Percentiles rank a stretch among this genome's conserved stretches.
phyloP scores from a whole-genome alignment of 208 protist species.

The Acanthamoeba sp. region DNA sequence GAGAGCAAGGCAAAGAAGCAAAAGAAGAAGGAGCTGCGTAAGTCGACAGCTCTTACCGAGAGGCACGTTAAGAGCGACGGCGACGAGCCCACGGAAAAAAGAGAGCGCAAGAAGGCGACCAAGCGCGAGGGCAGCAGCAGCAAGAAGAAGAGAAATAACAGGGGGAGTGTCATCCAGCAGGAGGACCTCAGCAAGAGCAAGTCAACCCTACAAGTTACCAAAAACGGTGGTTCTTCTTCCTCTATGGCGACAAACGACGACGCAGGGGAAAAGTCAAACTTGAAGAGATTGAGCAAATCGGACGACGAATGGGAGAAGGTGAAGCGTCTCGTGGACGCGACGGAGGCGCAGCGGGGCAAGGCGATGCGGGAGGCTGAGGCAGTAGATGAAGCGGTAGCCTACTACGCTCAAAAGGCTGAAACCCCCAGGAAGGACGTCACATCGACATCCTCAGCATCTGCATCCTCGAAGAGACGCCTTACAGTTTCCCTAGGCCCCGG shows the following conservation, averaged over 20 bases:
- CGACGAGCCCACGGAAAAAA: background rate
- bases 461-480: background rate
- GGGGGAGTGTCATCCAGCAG: too few species aligned
- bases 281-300: background rate
- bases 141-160: background rate
- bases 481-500: background rate
- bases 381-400: constrained; percentile 11
- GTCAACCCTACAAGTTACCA: too few species aligned
- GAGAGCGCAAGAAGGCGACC: background rate
- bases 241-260: background rate
- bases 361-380: background rate
- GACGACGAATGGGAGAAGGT: background rate
- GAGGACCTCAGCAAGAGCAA: too few species aligned
- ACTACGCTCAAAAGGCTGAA: constrained; percentile 35
- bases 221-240: too few species aligned
- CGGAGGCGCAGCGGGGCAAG: background rate
- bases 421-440: background rate
- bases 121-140: background rate
- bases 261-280: background rate
- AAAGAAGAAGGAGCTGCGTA: background rate
- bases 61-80: background rate
- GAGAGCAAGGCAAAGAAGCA: background rate
- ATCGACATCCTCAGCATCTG: background rate
- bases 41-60: background rate
- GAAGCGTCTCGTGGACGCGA: background rate